Base-by-base conservation (phyloP, 2,329 filamentous ascomycete species). In the Ophiostoma pallidulum region DNA sequence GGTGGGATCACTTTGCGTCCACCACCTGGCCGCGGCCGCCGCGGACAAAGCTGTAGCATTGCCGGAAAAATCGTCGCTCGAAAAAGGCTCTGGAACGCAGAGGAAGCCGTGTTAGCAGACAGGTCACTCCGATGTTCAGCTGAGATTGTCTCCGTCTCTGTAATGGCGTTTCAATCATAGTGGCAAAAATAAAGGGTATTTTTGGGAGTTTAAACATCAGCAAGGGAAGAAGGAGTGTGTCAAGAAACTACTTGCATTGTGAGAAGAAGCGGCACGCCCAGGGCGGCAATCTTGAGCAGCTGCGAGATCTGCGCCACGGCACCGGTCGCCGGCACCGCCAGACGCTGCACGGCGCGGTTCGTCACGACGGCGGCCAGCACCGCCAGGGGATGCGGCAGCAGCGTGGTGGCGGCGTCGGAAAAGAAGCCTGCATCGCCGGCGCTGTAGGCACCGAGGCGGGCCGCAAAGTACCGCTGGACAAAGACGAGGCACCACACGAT, bases 401-500 rank as follows among this genome's bases (percentile, higher is more conserved):
- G 56, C 6, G 62, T 63, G 6, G 58, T 44, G 33, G 74, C 52
- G 33, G 60, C 57, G 24, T 81, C 66, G 4, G 55, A 54, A n/a
- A 48, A 45, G 45, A 47, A 44, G 37, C 28, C 24, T n/a, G 20
- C 19, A 8, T 62, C 63, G 3, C 66, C 69, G 37, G n/a, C n/a
- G n/a, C n/a, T n/a, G n/a, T n/a, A n/a, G n/a, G n/a, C n/a, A n/a
- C n/a, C n/a, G n/a, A n/a, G n/a, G n/a, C 74, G 66, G 14, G 59
- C 60, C 5, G 49, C 57, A 51, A 94, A 81, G 61, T 81, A 94
- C 0, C 62, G 56, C 29, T 63, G 67, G 48, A 96, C 85, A 60
- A 95, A 98, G 38, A 62, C 59, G 16, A 69, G 66, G 58, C 89
- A 92, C 86, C 89, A 98, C 8, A 78, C 52, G 49, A 94, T 94